Evolutionary conservation across 2,329 filamentous ascomycete species (phyloP), one percentile per base, ranked within the genome.

Genomic region (Endocalyx cinctus): DNA sequence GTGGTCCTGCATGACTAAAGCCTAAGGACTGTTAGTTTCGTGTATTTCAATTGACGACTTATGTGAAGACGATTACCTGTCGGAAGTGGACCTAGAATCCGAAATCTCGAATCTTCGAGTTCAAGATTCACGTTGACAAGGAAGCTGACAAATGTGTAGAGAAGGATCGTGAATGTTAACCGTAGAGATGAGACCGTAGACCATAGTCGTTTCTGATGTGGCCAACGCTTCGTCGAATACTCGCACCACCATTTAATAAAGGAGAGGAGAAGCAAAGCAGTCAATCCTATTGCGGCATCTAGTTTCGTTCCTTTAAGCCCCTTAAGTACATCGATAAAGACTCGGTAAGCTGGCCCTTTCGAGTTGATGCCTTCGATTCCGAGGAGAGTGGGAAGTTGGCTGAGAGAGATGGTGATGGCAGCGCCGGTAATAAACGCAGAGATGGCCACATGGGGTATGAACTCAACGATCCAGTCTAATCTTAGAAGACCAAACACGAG

Each of bases 151-250:
- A 88, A 58, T 3, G 82, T 86, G 57, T 86, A 88, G 2, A 89
- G 67, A 15, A 88, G 56, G 51, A 89, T 84, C 34, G 86, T 77
- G 48, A 89, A 85, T 0, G 78, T 83, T 17, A 85, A 79, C 10
- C 85, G 75, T 6, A 89, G 65, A 0, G 86, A 88, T n/a, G 77
- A 81, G 22, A 78, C 54, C 57, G 86, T 87, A 51, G 86, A 84
- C 71, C 79, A 87, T 5, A 75, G 51, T 56, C 82, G 82, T 38
- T 72, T 72, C 29, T 65, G 67, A 5, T 64, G 54, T 0, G 85
- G 84, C 34, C 79, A 67, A 38, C 71, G 74, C 51, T 66, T 70
- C 13, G 79, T 81, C 55, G 79, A 70, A 34, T 59, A 69, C 31
- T 67, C 71, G 62, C 82, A 87, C 28, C 63, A 62, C 29, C 58